Evolutionary conservation across 306 rosid species (phyloP), one percentile per base, ranked within the genome.

Genomic region (Inga leiocalycina): DNA sequence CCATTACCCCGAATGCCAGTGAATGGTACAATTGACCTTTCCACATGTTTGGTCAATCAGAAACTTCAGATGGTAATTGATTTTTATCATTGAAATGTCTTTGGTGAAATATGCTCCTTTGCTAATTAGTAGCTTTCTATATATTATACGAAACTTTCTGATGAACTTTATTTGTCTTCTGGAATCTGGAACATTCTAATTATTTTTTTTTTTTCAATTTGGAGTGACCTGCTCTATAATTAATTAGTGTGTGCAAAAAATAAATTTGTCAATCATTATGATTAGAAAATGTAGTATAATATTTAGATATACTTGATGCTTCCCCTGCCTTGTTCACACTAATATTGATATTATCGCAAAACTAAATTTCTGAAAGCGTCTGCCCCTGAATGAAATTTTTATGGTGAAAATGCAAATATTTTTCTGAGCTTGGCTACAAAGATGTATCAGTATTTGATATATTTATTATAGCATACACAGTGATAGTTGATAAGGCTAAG

Each of bases 11-110:
- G 90, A 81, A 96, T 94, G 97, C 92, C 90, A 70, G 45, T 84
- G 71, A 88, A 81, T 59, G 97, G 97, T 82, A 80, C 93, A 41
- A 90, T 96, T 79, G 97, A 92, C 85, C 94, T 96, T 74, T 87
- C 98, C 80, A 91, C 94, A 39, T 96, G 98, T 85, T 87, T 96
- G 91, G 87, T 96, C 75, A 84, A 92, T 84, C 99, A 96, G 88
- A 96, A 96, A 88, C 91, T 96, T 75, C 97, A 93, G 75, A 92
- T 96, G 98, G 98, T 96, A 91, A 88, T 83, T 51, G 70, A 59
- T 43, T 52, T 48, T 79, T 85, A 49, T 83, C 80, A 70, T 67
- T 74, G 17, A 80, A 78, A 74, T 67, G 75, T 80, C 80, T 71
- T 82, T 85, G 62, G 72, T 78, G 75, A 80, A 79, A 78, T 79